Evolutionary conservation across 768 basidiomycete species (phyloP).

Genomic region (Collybia nuda): DNA sequence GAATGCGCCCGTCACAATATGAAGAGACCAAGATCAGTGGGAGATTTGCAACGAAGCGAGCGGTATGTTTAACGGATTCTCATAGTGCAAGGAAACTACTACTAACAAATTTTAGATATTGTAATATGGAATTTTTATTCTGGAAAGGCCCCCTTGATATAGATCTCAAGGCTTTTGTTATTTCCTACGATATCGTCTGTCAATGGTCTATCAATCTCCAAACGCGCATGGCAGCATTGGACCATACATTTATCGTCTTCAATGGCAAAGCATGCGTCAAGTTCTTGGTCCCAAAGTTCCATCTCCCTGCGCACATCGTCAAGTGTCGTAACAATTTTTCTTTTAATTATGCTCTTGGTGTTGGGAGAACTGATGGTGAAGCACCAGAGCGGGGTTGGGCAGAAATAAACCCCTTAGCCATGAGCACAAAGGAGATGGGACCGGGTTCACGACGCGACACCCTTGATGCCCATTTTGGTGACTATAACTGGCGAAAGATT

Average conservation of each 20-base stretch:
- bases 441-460: neutral
- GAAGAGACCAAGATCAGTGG: slow-evolving; percentile 21
- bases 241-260: neutral
- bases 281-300: neutral
- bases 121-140: slow-evolving; percentile 28
- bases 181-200: slow-evolving; percentile 21
- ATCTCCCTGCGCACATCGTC: neutral
- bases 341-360: neutral
- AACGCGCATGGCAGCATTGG: neutral
- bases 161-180: slow-evolving; percentile 1
- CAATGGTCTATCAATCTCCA: slow-evolving; percentile 13
- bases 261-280: neutral
- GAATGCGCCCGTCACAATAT: slow-evolving; percentile 29
- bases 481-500: slow-evolving; percentile 25
- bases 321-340: neutral
- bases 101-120: slow-evolving; percentile 16
- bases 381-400: slow-evolving; percentile 21
- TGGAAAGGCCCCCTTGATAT: slow-evolving; percentile 7
- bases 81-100: too few relatives aligned
- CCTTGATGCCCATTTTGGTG: slow-evolving; percentile 24
- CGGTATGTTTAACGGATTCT: slow-evolving; percentile 14
- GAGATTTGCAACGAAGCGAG: slow-evolving; percentile 31
- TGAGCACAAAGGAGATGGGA: slow-evolving; percentile 14
- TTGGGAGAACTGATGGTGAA: neutral
- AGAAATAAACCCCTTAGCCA: slow-evolving; percentile 20